Evolutionary conservation across 208 protist species (phyloP).

Genomic region (Plasmodiophora brassicae): DNA sequence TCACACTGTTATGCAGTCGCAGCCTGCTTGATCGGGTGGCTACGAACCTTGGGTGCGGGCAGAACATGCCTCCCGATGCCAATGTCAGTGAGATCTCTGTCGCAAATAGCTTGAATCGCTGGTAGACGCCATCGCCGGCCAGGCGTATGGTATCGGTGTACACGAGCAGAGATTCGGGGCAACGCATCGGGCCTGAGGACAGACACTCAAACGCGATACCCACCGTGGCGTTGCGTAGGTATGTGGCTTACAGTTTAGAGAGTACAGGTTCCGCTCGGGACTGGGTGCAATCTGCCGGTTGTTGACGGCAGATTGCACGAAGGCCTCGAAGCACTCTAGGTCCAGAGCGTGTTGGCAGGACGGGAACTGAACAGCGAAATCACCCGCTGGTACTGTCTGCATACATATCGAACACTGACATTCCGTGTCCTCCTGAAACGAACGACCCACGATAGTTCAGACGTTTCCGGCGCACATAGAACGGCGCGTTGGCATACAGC

Average conservation of each 20-base stretch:
- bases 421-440: neutral
- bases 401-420: neutral
- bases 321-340: neutral
- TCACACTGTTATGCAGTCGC: neutral
- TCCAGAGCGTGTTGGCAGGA: neutral
- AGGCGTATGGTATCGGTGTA: neutral
- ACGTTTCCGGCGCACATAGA: neutral
- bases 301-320: neutral
- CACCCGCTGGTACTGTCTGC: neutral
- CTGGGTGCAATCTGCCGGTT: neutral
- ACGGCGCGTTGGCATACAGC: neutral
- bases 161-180: neutral
- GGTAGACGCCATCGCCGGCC: neutral
- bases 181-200: neutral
- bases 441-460: neutral
- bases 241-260: neutral
- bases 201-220: neutral
- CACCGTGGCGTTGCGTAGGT: too few species aligned
- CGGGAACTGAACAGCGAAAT: neutral
- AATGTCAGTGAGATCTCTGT: slow-evolving; percentile 2
- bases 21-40: neutral
- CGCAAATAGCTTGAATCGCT: slow-evolving; percentile 15
- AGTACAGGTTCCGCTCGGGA: neutral
- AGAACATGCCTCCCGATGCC: neutral
- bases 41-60: neutral